Evolutionary conservation across 305 asterid genomes (phyloP), one percentile per base, ranked within the genome.

Genomic region (Solanum chacoense): DNA sequence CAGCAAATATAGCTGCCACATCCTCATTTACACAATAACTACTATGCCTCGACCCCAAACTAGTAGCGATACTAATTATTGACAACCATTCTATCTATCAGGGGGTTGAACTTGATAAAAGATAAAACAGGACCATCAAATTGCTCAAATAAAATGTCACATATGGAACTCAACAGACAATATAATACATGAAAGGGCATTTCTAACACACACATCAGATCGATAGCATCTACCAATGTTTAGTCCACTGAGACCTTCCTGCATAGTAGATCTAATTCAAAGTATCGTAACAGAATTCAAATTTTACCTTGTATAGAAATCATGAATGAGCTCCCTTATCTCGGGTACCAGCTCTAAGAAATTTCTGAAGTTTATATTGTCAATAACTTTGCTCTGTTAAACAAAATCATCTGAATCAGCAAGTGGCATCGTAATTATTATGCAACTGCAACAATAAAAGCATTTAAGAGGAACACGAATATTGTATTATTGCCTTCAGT

Each of bases 291-390:
- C 73, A 77, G 55, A 74, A 85, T 18, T 35, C 20, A 38, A 63
- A 29, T 90, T 73, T 74, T 93, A 97, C 99, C 99, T 96, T 79
- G 98, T 94, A 88, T 97, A 95, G 92, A 96, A 97, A 92, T 96
- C 98, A 90, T 96, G 94, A 88, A 97, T 94, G 88, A 97, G 98
- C 92, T 96, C 99, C 94, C 99, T 93, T 63, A 95, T 92, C 91
- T 96, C 98, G 32, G 98, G 99, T 72, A 97, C 98, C 91, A 97
- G 84, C 94, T 96, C 98, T 91, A 96, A 92, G 94, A 95, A 96
- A 91, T 92, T 94, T 92, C 95, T 90, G 93, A 96, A 96, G 92
- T 94, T 95, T 73, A 90, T 84, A 90, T 95, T 96, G 93, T 95
- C 99, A 73, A 95, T 95, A 89, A 96, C 99, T 94, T 95, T 96